phyloP scores from a whole-genome alignment of 495 filamentous ascomycete genomes.

The Aspergillus haitiensis region DNA sequence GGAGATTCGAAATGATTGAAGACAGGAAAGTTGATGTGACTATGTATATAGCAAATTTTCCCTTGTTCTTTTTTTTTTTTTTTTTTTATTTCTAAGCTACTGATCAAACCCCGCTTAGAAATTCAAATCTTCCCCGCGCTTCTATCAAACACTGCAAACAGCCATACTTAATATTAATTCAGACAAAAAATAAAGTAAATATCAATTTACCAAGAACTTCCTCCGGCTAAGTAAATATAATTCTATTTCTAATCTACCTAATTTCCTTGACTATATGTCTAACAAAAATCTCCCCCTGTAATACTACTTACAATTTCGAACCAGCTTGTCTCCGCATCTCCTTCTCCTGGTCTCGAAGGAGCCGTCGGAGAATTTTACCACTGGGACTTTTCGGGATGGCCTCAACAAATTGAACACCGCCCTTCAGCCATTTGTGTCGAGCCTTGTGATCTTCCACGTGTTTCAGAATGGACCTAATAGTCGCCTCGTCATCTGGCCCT shows the following conservation, averaged over 20 bases:
- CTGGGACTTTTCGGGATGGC: conserved; percentile 84
- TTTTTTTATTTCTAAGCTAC: conserved; percentile 26
- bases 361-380: conserved; percentile 84
- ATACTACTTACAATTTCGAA: conserved; percentile 48
- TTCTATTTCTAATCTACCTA: conserved; percentile 2
- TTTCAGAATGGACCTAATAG: conserved; percentile 65
- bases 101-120: conserved; percentile 43
- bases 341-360: conserved; percentile 79
- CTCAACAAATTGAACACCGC: conserved; percentile 76
- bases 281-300: conserved; percentile 9
- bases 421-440: conserved; percentile 85
- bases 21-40: background rate
- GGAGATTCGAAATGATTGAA: background rate
- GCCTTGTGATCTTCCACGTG: conserved; percentile 83
- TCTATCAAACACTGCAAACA: conserved; percentile 40
- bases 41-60: conserved; percentile 16
- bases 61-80: conserved; percentile 16
- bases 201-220: no score
- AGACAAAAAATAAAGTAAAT: no score
- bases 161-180: no score
- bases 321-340: conserved; percentile 64
- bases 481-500: conserved; percentile 57
- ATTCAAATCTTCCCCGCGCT: conserved; percentile 40
- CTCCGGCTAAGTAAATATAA: background rate
- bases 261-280: conserved; percentile 1